Evolutionary conservation across 495 filamentous ascomycete species (phyloP), one percentile per base, ranked within the genome.

Genomic region (Penicillium canescens): DNA sequence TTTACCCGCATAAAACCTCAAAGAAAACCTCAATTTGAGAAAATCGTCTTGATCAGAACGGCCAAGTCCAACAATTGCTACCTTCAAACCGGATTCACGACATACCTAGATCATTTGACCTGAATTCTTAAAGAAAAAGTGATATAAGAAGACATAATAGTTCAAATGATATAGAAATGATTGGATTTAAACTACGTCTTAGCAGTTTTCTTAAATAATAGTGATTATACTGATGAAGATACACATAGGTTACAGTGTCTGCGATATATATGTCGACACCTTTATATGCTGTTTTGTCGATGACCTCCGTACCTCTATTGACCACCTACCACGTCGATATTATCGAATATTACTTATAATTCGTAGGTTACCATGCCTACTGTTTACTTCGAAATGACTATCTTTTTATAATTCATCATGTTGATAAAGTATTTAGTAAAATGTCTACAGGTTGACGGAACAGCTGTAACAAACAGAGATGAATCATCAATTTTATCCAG

Each of bases 401-500:
- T 33, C 3, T 45, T 9, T 45, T 14, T 4, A 26, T 45, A 28
- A 9, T 45, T 45, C 23, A 31, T 33, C 3, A 45, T 33, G 11
- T 45, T 45, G 23, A 45, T 33, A 31, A 11, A 45, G 42, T 28
- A 31, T 14, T 45, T 21, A 45, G 11, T 45, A 2, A 9, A 31
- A 31, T 31, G 1, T 9, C 26, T 6, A 1, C 26, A 45, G 23
- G 23, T 45, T 33, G 20, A 45, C 23, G 24, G 24, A 45, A 45
- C 42, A 45, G 21, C 42, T 33, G 42, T 28, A 45, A 45, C 31
- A 45, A 28, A 33, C 42, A 28, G 42, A 45, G 42, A 45, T 45
- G 23, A 45, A 12, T 45, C 42, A 45, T 45, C 42, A 18, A 33
- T 45, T 45, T 45, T 45, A 45, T 46, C 44, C 44, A 46, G 31